Base-by-base conservation (phyloP, 345 rosid species). In the Murraya koenigii region DNA sequence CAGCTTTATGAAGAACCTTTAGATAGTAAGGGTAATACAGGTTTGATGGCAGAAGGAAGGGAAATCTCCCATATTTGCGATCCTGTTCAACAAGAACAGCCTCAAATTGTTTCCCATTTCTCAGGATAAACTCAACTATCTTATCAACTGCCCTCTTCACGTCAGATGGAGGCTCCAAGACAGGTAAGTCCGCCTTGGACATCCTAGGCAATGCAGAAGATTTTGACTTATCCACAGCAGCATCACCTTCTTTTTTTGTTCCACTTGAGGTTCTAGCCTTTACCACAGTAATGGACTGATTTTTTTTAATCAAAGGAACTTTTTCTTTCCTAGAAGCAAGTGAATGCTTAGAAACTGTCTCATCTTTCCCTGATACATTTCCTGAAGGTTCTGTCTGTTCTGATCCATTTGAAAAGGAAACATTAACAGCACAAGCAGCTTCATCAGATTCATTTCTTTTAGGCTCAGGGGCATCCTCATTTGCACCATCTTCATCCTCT, bases 121-220 rank as follows among this genome's bases (percentile, higher is more conserved):
- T 92, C 66, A 85, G 65, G 64, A 93, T 89, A 87, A 95, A 95
- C 84, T 95, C 98, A 52, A 95, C 97, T 79, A 95, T 95, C 91
- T 92, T 95, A 60, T 94, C 91, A 75, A 95, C 86, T 71, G 80
- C 92, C 82, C 90, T 92, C 89, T 92, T 95, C 87, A 91, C 72
- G 79, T 95, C 98, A 77, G 85, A 73, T 75, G 99, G 91, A 71
- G 98, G 99, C 88, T 93, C 98, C 82, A 92, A 78, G 74, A 94
- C 75, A 66, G 85, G 79, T 69, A 77, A 66, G 80, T 88, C 94
- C 69, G 77, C 78, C 83, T 90, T 88, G 49, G 84, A 72, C 69
- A 69, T 68, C 44, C 77, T 52, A 41, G 84, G 76, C 66, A 79
- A 69, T 76, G 77, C 62, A 64, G 83, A 85, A 81, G 75, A 79